A percentile compares a stretch with the other conserved stretches of the same genome.
phyloP scores from a whole-genome alignment of 2,329 filamentous ascomycete species.

The Penicillium freii region DNA sequence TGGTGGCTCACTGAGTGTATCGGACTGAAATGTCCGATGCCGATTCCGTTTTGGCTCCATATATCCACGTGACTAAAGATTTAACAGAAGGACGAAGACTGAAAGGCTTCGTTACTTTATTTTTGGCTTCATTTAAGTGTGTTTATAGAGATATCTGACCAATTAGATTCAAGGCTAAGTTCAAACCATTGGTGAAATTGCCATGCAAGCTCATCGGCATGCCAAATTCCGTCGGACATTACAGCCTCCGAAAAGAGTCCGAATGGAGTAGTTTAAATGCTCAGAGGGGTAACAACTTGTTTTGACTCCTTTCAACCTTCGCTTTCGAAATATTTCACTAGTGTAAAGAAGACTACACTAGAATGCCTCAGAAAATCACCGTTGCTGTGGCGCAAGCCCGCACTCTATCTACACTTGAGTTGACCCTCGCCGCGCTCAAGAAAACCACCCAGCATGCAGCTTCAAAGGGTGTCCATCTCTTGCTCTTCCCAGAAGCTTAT shows the following conservation, averaged over 20 bases:
- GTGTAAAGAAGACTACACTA: neutral
- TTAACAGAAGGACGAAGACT: neutral
- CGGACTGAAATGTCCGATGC: constrained; percentile 1
- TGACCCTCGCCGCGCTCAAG: constrained; percentile 67
- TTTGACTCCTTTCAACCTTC: neutral
- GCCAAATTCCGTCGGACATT: neutral
- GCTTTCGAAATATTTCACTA: neutral
- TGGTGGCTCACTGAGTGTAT: neutral
- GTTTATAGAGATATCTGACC: neutral
- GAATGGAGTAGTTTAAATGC: neutral
- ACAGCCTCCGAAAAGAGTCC: neutral
- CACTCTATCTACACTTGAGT: constrained; percentile 42
- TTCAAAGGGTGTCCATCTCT: constrained; percentile 59
- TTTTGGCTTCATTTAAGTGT: neutral
- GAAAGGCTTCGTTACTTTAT: neutral
- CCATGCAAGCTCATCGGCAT: constrained; percentile 1
- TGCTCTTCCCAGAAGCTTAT: constrained; percentile 90
- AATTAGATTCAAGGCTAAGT: neutral
- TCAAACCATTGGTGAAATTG: neutral
- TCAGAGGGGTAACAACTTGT: neutral
- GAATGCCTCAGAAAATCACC: constrained; percentile 31
- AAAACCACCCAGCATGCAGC: constrained; percentile 64
- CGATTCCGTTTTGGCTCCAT: neutral
- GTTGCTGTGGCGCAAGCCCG: constrained; percentile 50
- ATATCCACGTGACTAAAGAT: neutral